A percentile compares a stretch with the other conserved stretches of the same genome.
These are phyloP conservation scores for Lecanicillium sp. DNA, from an alignment of 2,329 filamentous ascomycete genomes.

Conservation along the genomic window DNA sequence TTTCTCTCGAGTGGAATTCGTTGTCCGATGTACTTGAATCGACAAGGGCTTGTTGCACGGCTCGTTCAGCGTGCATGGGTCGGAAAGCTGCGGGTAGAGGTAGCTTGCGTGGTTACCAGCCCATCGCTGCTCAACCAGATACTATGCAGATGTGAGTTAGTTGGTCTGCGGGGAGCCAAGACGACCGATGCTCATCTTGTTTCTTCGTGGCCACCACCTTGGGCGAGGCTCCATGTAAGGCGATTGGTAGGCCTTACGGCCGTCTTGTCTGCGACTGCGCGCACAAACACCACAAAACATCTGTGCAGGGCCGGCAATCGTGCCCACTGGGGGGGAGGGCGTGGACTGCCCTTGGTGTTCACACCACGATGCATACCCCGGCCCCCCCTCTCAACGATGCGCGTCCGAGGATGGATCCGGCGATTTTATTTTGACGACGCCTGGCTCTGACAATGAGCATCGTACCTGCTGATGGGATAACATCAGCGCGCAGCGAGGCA, in stretches of 20 bases:
- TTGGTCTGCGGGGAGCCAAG: too few species aligned
- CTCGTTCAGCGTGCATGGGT: too few species aligned
- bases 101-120: too few species aligned
- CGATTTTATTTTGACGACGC: neutral
- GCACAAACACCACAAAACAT: neutral
- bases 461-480: neutral
- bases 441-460: neutral
- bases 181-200: too few species aligned
- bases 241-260: neutral
- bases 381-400: neutral
- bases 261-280: neutral
- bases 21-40: too few species aligned
- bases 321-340: slow-evolving; percentile 1
- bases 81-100: too few species aligned
- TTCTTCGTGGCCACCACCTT: too few species aligned
- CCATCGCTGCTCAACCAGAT: too few species aligned
- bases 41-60: too few species aligned
- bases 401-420: neutral
- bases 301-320: slow-evolving; percentile 7
- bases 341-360: slow-evolving; percentile 1
- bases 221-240: slow-evolving; percentile 4
- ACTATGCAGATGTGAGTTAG: too few species aligned
- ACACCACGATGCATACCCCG: slow-evolving; percentile 8
- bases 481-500: too few species aligned
- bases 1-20: too few species aligned